These are phyloP conservation scores for Acanthamoeba lenticulata DNA, from an alignment of 208 protist species.

Conservation along the genomic window DNA sequence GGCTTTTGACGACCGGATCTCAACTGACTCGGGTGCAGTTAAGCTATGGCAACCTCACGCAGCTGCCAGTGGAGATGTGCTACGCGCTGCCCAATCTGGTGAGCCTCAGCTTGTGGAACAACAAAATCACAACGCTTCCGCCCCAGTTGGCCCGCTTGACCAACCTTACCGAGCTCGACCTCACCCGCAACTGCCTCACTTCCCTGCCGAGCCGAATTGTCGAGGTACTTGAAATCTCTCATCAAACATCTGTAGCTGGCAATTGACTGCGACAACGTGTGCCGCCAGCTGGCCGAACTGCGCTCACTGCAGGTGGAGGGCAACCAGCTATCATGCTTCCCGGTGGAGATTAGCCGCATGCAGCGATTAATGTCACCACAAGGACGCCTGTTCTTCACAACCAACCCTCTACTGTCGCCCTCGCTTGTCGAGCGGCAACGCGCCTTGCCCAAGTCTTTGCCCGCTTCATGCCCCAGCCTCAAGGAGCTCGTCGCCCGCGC, in stretches of 20 bases:
- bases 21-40: conserved; percentile 16
- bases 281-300: background rate
- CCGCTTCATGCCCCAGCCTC: background rate
- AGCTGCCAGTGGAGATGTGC: background rate
- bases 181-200: conserved; percentile 37
- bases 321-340: background rate
- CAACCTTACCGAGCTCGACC: conserved; percentile 13
- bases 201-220: background rate
- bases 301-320: conserved; percentile 1
- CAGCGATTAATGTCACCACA: background rate
- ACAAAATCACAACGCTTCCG: background rate
- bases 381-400: background rate
- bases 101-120: conserved; percentile 10
- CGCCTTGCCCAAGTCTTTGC: background rate
- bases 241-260: background rate
- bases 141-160: conserved; percentile 11
- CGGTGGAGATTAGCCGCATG: background rate
- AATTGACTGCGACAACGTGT: background rate
- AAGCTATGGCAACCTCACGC: conserved; percentile 21
- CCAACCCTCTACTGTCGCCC: conserved; percentile 10
- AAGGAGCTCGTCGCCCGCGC: background rate
- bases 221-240: background rate
- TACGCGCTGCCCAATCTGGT: background rate
- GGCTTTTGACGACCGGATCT: background rate
- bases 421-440: background rate